Base-by-base conservation (phyloP, 192 early-diverging fungal genomes). In the Coemansia sp. region DNA sequence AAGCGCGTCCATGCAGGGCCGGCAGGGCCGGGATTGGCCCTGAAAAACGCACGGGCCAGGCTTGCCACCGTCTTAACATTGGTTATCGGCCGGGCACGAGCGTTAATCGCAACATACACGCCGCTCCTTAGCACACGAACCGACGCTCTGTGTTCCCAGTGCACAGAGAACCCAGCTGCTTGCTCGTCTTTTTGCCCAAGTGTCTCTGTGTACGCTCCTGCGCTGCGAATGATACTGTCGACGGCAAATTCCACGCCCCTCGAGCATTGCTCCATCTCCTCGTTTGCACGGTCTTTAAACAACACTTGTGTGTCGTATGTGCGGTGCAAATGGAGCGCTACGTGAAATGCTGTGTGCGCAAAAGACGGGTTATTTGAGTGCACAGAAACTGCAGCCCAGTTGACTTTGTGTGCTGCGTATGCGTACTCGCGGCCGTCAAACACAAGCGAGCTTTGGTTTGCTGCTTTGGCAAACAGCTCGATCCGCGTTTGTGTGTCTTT, bases 91-190 rank as follows among this genome's bases (percentile, higher is more conserved):
- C 65, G 59, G 0, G 66, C 57, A 15, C 48, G 64, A 1, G 66
- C 55, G 0, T 48, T 40, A 1, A 75, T 54, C 6, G 42, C 65
- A 9, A 66, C 47, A 15, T 60, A 60, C 12, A 69, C 25, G 2
- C 25, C n/a, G 1, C 46, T 28, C 4, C 36, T 54, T 1, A 62
- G 54, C 11, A 66, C 46, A 8, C 64, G 58, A 22, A 66, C 37
- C 1, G 76, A 69, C 25, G 56, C 40, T 11, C 62, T 62, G 57
- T 73, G 69, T 28, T 64, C 64, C 76, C 76, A 79, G 58, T 60
- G 61, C 19, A 73, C 47, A 3, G 68, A 67, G 47, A 57, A 72
- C 22, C 71, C 76, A 7, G 36, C 23, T 4, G 62, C 68, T 11
- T 9, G 2, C 4, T 65, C 36, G 0, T 21, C 15, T 7, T 23